Base-by-base conservation (phyloP, 352 stramenopile species). In the Thraustochytrium striatum region DNA sequence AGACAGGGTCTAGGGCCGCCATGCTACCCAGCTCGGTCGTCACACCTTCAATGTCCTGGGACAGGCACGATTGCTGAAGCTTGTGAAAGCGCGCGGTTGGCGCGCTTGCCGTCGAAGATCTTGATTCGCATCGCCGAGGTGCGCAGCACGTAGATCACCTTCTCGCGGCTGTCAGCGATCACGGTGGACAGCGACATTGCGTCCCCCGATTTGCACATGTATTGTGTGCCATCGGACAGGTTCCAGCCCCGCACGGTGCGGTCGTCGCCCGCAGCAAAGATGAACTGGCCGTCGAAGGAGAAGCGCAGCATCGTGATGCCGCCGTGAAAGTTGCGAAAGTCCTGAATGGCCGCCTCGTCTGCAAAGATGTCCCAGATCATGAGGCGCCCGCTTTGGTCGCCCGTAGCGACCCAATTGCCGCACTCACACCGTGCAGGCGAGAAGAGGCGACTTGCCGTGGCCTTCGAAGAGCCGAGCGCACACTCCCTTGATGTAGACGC, bases 141-240 rank as follows among this genome's bases (percentile, higher is more conserved):
- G 9, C 65, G 65, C 16, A 75, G 44, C 19, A 39, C 65, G 52
- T 62, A 75, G 13, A 75, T 21, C n/a, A 75, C n/a, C 50, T 75
- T 75, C 30, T 75, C 33, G 19, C 50, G 19, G 21, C 30, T 1
- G 32, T 30, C 32, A 11, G 65, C 65, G 30, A 30, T 61, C 30
- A 35, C 5, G n/a, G 65, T 30, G 11, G 65, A 30, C 13, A 75
- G 44, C 8, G 19, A 35, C 65, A 75, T 75, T 0, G 65, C 65
- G 13, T 75, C 65, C 19, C 65, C 65, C 19, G 65, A 75, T 30
- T 75, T 75, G 50, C 65, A 75, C 65, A 75, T 75, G 65, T 75
- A 75, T 38, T 75, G 65, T 8, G 44, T 11, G 32, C 65, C 65
- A 25, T 75, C 65, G 16, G 16, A 9, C n/a, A 75, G 52, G 28